Percentiles rank a stretch among this genome's conserved stretches.
These are phyloP conservation scores for Lasiosphaeris hirsuta DNA, from an alignment of 495 filamentous ascomycete genomes.

Conservation along the genomic window DNA sequence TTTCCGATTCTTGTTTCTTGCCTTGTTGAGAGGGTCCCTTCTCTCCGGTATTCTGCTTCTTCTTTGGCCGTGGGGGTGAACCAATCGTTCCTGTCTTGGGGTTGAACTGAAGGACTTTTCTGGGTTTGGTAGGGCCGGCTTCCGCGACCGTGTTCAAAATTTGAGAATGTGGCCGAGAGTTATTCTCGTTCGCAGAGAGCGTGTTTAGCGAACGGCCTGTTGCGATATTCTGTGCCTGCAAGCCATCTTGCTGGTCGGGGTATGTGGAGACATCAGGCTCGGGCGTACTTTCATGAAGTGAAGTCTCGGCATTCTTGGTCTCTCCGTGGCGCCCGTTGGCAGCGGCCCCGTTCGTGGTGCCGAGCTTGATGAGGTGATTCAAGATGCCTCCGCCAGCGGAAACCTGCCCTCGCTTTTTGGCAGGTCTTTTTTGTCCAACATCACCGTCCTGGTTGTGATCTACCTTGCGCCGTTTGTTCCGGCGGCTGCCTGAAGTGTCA, in stretches of 20 bases:
- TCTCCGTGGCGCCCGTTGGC: background rate
- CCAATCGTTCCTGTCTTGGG: constrained; percentile 53
- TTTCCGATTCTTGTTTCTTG: constrained; percentile 14
- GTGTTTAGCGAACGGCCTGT: too few relatives aligned
- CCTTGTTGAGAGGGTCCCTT: constrained; percentile 2
- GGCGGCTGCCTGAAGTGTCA: constrained; percentile 33
- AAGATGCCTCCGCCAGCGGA: constrained; percentile 16
- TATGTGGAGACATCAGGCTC: too few relatives aligned
- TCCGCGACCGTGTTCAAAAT: background rate
- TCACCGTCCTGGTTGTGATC: constrained; percentile 18
- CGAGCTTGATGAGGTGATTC: constrained; percentile 15
- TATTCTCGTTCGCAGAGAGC: background rate
- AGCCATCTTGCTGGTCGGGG: too few relatives aligned
- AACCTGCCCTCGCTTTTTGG: constrained; percentile 17
- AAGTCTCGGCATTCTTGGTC: background rate
- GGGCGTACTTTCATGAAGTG: too few relatives aligned
- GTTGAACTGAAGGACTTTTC: constrained; percentile 47
- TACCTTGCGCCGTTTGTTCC: constrained; percentile 52
- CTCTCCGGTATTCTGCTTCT: background rate
- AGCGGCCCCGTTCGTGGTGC: constrained; percentile 1
- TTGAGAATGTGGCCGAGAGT: background rate
- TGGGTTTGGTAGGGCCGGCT: constrained; percentile 27
- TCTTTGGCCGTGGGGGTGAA: constrained; percentile 45
- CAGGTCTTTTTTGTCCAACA: constrained; percentile 11
- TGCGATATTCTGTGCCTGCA: too few relatives aligned